Conservation (phyloP, 176 grass and related monocot genomes). For the Cenchrus purpureus region DNA sequence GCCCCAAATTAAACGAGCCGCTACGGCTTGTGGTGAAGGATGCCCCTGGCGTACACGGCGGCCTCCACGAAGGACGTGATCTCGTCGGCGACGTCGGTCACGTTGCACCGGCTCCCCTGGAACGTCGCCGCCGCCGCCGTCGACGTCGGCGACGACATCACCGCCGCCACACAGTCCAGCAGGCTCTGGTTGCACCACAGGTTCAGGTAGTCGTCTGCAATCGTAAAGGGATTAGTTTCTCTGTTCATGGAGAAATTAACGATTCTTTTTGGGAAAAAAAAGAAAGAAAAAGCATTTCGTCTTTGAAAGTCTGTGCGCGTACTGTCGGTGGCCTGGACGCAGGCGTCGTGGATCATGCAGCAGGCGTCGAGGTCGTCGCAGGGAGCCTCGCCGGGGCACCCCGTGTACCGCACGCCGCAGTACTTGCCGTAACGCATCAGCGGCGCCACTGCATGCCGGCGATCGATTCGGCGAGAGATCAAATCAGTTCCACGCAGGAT, state of each 20-base stretch:
- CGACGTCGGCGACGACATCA: constrained; percentile 11
- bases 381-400: constrained; percentile 74
- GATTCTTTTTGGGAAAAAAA: too few relatives aligned
- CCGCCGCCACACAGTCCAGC: constrained; percentile 66
- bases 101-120: constrained; percentile 68
- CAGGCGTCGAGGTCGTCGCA: constrained; percentile 92
- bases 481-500: neutral
- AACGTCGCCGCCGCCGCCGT: constrained; percentile 47
- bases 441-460: constrained; percentile 47
- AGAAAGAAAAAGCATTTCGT: too few relatives aligned
- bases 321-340: constrained; percentile 66
- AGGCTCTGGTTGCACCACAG: constrained; percentile 86
- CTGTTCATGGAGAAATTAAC: too few relatives aligned
- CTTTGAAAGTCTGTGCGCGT: too few relatives aligned
- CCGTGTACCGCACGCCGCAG: constrained; percentile 78
- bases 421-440: constrained; percentile 89
- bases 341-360: constrained; percentile 92
- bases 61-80: constrained; percentile 71
- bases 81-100: constrained; percentile 70
- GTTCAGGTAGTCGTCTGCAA: constrained; percentile 81
- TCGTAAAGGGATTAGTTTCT: too few relatives aligned
- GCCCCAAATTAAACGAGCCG: too few relatives aligned
- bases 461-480: neutral
- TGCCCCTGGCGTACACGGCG: constrained; percentile 60
- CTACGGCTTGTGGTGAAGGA: constrained; percentile 45